Evolutionary conservation across 257 asterid genomes (phyloP).

Genomic region (Vinca minor): DNA sequence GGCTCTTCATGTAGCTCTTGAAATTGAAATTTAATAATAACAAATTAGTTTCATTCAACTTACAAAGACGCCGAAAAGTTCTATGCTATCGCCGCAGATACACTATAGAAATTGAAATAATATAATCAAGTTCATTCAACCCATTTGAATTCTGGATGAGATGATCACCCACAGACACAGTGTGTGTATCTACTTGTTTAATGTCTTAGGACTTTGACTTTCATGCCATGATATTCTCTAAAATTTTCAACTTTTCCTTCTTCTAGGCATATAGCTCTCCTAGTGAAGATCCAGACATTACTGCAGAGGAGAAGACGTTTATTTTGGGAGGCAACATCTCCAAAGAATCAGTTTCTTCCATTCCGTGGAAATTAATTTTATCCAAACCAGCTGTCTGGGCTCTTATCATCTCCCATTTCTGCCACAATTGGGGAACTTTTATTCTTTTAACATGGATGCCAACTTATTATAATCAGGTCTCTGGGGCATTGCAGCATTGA

Average conservation of each 20-base stretch:
- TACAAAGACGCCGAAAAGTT: neutral
- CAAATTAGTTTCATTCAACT: neutral
- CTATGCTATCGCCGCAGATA: neutral
- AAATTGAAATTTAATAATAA: neutral
- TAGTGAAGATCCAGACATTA: constrained; percentile 60
- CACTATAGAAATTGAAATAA: neutral
- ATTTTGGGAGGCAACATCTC: constrained; percentile 56
- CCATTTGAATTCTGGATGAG: neutral
- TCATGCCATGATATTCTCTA: neutral
- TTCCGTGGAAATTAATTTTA: constrained; percentile 87
- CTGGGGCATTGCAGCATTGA: constrained; percentile 11
- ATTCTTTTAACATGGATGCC: constrained; percentile 98
- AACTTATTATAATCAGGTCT: constrained; percentile 90
- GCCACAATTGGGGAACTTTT: constrained; percentile 99
- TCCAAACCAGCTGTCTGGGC: constrained; percentile 98
- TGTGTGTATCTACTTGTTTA: neutral
- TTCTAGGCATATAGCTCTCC: constrained; percentile 90
- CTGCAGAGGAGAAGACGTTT: constrained; percentile 51
- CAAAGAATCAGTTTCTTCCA: constrained; percentile 63
- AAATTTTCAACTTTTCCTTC: constrained; percentile 13
- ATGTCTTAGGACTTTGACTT: neutral
- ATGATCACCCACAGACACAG: no score
- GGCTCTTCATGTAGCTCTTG: neutral
- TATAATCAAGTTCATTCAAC: neutral
- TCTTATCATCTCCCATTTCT: constrained; percentile 93